Evolutionary conservation across 306 rosid species (phyloP), one percentile per base, ranked within the genome.

Genomic region (Dalbergia cultrata): DNA sequence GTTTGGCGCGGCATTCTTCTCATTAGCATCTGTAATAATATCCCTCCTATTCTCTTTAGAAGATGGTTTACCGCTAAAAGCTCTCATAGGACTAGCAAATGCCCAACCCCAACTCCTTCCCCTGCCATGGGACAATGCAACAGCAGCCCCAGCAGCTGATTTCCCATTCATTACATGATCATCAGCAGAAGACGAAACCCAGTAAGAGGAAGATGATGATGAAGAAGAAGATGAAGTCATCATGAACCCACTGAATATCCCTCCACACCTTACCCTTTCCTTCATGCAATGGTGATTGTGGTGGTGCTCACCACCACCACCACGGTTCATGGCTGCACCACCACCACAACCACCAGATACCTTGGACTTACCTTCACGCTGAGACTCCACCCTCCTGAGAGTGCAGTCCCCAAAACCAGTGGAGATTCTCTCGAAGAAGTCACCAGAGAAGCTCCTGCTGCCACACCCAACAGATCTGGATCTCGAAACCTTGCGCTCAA

Each of bases 401-500:
- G 99, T 92, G 61, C 98, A 96, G 49, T 96, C 98, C 4, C 99
- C 98, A 35, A 96, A 93, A 1, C 98, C 99, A n/a, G 99, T 93
- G 8, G 99, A 96, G 77, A 96, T 93, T 78, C 99, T 84, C 88
- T 96, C 99, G 58, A 96, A 96, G 66, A 96, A 90, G 47, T 96
- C 98, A 5, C 97, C 97, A 31, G 97, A 93, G 83, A 96, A 96
- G 87, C 99, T 96, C 45, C 97, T 85, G 83, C 98, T 93, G 13
- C 99, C 99, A 63, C 99, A 93, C 0, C 98, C 99, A 61, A 96
- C 97, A 76, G 98, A 96, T 93, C 97, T 89, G 66, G 99, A 96
- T 90, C 99, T 86, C 41, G 97, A 96, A 44, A 93, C 97, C 75
- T 96, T 96, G 3, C 98, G 91, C 58, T 90, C 98, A 22, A 92